These are phyloP conservation scores for Hydrangea macrophylla DNA, from an alignment of 148 eudicot species.

Conservation along the genomic window DNA sequence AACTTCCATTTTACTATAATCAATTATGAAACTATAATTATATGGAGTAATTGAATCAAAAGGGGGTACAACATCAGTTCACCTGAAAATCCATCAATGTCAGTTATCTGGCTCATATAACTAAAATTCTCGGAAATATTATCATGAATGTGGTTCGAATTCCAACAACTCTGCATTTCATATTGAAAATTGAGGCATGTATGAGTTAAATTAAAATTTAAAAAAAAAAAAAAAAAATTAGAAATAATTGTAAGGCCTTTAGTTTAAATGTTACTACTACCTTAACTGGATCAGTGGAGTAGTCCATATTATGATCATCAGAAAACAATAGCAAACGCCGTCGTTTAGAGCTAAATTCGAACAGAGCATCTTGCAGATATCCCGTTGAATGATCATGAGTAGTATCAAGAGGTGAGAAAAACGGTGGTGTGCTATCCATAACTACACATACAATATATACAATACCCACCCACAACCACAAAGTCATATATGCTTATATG, in stretches of 20 bases:
- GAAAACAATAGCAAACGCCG: slow-evolving; percentile 33
- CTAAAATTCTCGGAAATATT: slow-evolving; percentile 17
- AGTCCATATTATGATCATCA: slow-evolving; percentile 17
- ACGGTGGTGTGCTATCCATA: slow-evolving; percentile 32
- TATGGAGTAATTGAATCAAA: neutral
- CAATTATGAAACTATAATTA: neutral
- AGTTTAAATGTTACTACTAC: neutral
- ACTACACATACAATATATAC: slow-evolving; percentile 13
- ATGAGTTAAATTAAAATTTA: neutral
- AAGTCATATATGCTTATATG: neutral
- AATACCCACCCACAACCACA: neutral
- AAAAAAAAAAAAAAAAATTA: neutral
- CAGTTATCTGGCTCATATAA: slow-evolving; percentile 18
- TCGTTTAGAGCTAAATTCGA: slow-evolving; percentile 61
- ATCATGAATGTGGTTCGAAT: slow-evolving; percentile 3
- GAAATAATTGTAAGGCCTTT: neutral
- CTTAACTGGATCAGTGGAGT: slow-evolving; percentile 7
- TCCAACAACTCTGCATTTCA: slow-evolving; percentile 23
- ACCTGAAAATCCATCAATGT: slow-evolving; percentile 16
- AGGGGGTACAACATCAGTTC: neutral
- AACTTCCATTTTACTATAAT: neutral
- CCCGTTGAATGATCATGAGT: slow-evolving; percentile 60
- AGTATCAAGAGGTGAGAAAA: slow-evolving; percentile 20
- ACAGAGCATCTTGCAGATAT: slow-evolving; percentile 75
- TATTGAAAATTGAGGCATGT: no score